These are phyloP conservation scores for Ascosphaera aggregata DNA, from an alignment of 2,329 filamentous ascomycete genomes.

Conservation along the genomic window DNA sequence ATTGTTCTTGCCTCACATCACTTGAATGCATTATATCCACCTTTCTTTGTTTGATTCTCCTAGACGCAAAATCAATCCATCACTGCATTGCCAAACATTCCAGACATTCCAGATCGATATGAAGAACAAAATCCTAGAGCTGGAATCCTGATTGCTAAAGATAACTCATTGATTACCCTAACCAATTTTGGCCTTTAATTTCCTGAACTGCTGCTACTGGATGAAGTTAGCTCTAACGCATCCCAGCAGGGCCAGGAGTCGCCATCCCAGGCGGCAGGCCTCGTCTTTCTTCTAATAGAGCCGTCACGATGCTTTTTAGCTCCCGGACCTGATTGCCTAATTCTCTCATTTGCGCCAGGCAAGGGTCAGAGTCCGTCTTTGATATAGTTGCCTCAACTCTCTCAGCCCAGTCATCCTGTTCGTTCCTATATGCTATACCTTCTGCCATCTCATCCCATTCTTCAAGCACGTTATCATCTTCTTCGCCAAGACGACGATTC, in stretches of 20 bases:
- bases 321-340: slow-evolving; percentile 31
- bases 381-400: slow-evolving; percentile 51
- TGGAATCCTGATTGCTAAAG: no score
- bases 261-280: background rate
- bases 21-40: no score
- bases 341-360: slow-evolving; percentile 37
- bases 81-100: no score
- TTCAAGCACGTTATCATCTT: slow-evolving; percentile 69
- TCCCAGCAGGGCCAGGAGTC: background rate
- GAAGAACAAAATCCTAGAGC: no score
- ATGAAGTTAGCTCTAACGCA: background rate
- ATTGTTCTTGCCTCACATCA: no score
- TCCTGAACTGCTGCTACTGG: background rate
- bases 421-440: slow-evolving; percentile 9
- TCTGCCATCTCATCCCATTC: slow-evolving; percentile 73
- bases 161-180: no score
- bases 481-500: slow-evolving; percentile 60
- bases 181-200: no score
- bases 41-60: no score
- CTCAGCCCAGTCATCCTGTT: slow-evolving; percentile 45
- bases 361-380: slow-evolving; percentile 58
- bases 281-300: slow-evolving; percentile 21
- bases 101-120: no score
- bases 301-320: slow-evolving; percentile 38
- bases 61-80: no score